phyloP scores from a whole-genome alignment of 148 eudicot genomes.

The Vaccinium myrtillus region DNA sequence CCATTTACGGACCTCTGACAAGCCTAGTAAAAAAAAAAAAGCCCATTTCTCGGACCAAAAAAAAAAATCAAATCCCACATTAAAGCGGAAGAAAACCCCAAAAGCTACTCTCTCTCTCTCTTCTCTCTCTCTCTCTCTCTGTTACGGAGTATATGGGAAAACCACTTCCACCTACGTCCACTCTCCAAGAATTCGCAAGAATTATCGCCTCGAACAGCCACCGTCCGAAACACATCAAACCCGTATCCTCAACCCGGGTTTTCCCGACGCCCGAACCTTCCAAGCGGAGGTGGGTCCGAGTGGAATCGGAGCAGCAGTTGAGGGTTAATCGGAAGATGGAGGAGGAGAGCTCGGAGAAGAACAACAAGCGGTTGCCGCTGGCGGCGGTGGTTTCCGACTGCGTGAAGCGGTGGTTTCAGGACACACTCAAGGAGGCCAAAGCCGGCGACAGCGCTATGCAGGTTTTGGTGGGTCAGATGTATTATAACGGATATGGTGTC shows the following conservation, averaged over 20 bases:
- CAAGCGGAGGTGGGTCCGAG: slow-evolving; percentile 26
- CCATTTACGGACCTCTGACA: too few relatives aligned
- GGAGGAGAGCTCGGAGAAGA: slow-evolving; percentile 15
- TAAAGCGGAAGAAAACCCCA: neutral
- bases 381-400: slow-evolving; percentile 54
- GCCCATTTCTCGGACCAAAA: neutral
- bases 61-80: neutral
- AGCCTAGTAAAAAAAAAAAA: too few relatives aligned
- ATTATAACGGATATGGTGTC: slow-evolving; percentile 71
- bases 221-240: slow-evolving; percentile 29
- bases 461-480: slow-evolving; percentile 85
- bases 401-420: slow-evolving; percentile 69
- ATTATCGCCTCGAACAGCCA: slow-evolving; percentile 30
- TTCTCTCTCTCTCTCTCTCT: neutral
- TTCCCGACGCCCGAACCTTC: slow-evolving; percentile 11
- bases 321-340: slow-evolving; percentile 19
- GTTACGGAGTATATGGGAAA: slow-evolving; percentile 34
- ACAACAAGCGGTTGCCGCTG: slow-evolving; percentile 34
- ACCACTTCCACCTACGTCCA: slow-evolving; percentile 36
- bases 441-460: slow-evolving; percentile 70
- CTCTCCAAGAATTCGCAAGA: slow-evolving; percentile 33
- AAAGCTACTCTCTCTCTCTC: neutral
- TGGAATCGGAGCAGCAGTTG: slow-evolving; percentile 31
- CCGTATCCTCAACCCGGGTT: slow-evolving; percentile 16
- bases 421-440: slow-evolving; percentile 75